Conservation (phyloP, 768 basidiomycete genomes). For the Russula compacta region DNA sequence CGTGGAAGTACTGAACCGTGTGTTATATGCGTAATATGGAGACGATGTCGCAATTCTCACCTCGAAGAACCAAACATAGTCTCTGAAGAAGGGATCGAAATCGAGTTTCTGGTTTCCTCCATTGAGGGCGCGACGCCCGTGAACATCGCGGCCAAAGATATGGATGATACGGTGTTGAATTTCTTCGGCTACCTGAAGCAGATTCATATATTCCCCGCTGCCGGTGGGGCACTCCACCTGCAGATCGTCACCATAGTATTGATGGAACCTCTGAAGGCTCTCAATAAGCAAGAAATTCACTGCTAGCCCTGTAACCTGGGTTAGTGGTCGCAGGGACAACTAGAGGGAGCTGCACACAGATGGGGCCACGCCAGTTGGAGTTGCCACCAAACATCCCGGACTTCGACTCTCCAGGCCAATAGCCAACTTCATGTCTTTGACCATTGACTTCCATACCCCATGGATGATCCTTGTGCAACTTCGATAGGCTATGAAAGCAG, state of each 20-base stretch:
- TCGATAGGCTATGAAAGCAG: conserved; percentile 57
- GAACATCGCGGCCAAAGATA: conserved; percentile 88
- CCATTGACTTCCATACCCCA: conserved; percentile 95
- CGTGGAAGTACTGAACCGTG: conserved; percentile 77
- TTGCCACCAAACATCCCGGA: conserved; percentile 99
- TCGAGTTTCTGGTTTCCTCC: conserved; percentile 84
- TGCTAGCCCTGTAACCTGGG: conserved; percentile 62
- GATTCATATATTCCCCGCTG: conserved; percentile 95
- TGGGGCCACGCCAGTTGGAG: conserved; percentile 94
- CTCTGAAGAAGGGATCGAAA: conserved; percentile 89
- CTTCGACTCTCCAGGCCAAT: conserved; percentile 97
- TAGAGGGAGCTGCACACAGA: conserved; percentile 41
- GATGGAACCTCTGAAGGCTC: conserved; percentile 93
- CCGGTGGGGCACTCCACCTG: conserved; percentile 96
- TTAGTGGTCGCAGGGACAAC: neutral
- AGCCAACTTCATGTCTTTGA: conserved; percentile 82
- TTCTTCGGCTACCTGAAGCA: conserved; percentile 90
- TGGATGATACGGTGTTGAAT: conserved; percentile 99
- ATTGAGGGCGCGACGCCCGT: conserved; percentile 84
- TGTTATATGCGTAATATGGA: neutral
- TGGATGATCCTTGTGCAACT: conserved; percentile 82
- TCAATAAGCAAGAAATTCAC: conserved; percentile 95
- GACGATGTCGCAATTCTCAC: conserved; percentile 28
- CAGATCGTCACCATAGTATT: conserved; percentile 90
- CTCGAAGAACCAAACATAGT: conserved; percentile 96